Base-by-base conservation (phyloP, 176 grass and related monocot species). In the Triticum urartu region DNA sequence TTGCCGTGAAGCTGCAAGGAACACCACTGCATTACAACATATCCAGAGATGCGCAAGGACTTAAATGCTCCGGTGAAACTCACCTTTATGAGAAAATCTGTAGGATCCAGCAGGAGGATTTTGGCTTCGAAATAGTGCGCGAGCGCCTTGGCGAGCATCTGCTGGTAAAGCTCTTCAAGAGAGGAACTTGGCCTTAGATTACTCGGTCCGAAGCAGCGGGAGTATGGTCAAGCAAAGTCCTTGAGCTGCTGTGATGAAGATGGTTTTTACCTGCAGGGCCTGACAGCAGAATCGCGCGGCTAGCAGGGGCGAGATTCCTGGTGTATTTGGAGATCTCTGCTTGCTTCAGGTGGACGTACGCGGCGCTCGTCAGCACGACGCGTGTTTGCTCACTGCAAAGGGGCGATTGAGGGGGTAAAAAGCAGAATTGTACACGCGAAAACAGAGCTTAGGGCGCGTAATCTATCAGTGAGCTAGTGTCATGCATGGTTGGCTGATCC, bases 341-440 rank as follows among this genome's bases (percentile, higher is more conserved):
- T 94, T 98, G 94, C 78, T 98, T 98, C 88, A 98, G 88, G 84
- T 98, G 97, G 74, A 98, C 94, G 73, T 92, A 95, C 0, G 97
- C 97, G 1, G 92, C 90, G 91, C 97, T 98, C 35, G 93, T 98
- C 48, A 98, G 81, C 91, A 98, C 89, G 4, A 95, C 81, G 38
- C 92, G 92, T 12, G 93, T 98, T 69, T 95, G 92, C 75, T 98
- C 97, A 77, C 97, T 98, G 92, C 20, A 64, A 90, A 54, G 45
- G 17, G 77, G 21, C 9, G 32, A 50, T 45, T 1, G 12, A 36
- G 9, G 70, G 10, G 26, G 60, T 60, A 14, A 38, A 64, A 18
- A 17, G 48, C 62, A n/a, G 13, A 34, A 20, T 26, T 9, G 56
- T 7, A 9, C 25, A 30, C 35, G n/a, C 0, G 5, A 26, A 22